These are phyloP conservation scores for Vaccinium macrocarpon DNA, from an alignment of 148 eudicot genomes.

Conservation along the genomic window DNA sequence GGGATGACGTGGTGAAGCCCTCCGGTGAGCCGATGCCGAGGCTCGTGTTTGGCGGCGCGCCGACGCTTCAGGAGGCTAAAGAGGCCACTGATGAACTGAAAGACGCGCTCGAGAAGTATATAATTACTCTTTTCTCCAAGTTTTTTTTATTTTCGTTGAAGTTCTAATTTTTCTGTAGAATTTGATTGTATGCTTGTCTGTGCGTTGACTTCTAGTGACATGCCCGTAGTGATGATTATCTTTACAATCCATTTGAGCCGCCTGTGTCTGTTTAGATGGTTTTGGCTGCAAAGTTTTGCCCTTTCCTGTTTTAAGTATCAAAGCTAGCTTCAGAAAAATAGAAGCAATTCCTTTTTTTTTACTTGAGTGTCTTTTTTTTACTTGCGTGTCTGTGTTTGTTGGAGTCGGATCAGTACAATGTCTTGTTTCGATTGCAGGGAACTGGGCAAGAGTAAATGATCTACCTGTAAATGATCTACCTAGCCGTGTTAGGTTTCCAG, in stretches of 20 bases:
- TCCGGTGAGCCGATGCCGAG: constrained; percentile 42
- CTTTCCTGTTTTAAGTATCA: neutral
- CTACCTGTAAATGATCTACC: neutral
- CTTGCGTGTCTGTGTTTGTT: neutral
- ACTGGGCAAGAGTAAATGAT: neutral
- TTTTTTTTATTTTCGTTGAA: neutral
- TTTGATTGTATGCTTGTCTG: neutral
- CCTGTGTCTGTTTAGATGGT: too few relatives aligned
- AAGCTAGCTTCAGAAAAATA: neutral
- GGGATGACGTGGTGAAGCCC: constrained; percentile 29
- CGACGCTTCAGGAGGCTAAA: constrained; percentile 56
- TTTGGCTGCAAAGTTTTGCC: too few relatives aligned
- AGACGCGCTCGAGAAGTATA: constrained; percentile 55
- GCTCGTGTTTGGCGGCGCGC: constrained; percentile 67
- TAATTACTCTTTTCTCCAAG: neutral
- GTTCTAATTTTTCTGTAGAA: neutral
- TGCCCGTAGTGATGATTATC: neutral
- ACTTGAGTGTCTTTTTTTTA: too few relatives aligned
- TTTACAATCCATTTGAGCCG: neutral
- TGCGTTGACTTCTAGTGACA: neutral
- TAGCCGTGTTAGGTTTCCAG: neutral
- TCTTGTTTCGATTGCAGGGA: neutral
- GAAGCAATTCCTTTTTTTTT: neutral
- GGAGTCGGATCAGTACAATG: neutral
- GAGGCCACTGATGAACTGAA: constrained; percentile 69